Evolutionary conservation across 2,329 filamentous ascomycete genomes (phyloP), one percentile per base, ranked within the genome.

Genomic region (Cucurbitaria berberidis): DNA sequence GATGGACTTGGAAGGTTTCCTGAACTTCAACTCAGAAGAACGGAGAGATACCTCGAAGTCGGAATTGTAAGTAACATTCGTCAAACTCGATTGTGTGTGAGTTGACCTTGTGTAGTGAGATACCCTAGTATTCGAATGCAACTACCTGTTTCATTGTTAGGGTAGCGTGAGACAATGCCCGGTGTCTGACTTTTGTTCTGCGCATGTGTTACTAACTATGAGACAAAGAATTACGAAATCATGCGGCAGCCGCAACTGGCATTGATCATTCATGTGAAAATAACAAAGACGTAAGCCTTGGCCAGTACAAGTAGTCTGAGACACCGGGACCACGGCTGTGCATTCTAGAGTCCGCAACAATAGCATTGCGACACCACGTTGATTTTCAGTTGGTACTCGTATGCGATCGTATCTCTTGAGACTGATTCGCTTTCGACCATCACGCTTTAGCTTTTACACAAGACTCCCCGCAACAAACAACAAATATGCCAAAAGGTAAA

Each of bases 1-100:
- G 92, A 87, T 99, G 86, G 93, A 96, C 18, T 51, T 75, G 49
- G 72, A 75, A 34, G 71, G 69, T 13, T 71, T 66, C 43, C 70
- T 75, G 48, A 66, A 74, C 35, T 54, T 59, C 48, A 64, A 62
- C 26, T 47, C 51, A 22, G 53, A 58, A 27, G 60, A 54, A 45
- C 53, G 63, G 53, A 58, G 48, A 39, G 48, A 51, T 30, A 49
- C 34, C 11, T 64, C 60, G 39, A 74, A 73, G 46, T 69, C 71
- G 59, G 71, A 75, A 57, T 60, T 75, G 71, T 75, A 67, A 75
- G 71, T 69, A 70, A 53, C 13, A 15, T 55, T 62, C 41, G 42
- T 51, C 32, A 22, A 43, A 50, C 47, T 30, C 32, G 22, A 48
- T 35, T 46, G 29, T 51, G 16, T 55, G 35, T 47, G 40, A 41